Percentiles rank a stretch among this genome's conserved stretches.
These are phyloP conservation scores for Dioscorea zingiberensis DNA, from an alignment of 106 monocot genomes.

Conservation along the genomic window DNA sequence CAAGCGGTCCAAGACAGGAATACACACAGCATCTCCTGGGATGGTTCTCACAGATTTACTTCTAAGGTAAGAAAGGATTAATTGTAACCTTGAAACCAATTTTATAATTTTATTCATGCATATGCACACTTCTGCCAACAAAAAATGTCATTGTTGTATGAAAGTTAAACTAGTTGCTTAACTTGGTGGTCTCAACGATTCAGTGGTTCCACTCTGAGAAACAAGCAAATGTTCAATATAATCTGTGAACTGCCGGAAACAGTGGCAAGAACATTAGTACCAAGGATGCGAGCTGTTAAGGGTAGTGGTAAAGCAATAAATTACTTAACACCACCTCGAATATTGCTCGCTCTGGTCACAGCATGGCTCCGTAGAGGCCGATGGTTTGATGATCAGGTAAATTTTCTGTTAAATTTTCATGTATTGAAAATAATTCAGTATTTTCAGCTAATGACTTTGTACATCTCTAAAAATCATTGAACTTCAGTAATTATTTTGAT, in stretches of 20 bases:
- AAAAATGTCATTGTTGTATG: too few species aligned
- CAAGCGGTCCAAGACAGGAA: constrained; percentile 81
- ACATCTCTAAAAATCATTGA: too few species aligned
- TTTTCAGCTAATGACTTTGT: too few species aligned
- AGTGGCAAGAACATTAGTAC: constrained; percentile 88
- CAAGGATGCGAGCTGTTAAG: constrained; percentile 89
- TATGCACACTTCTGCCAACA: too few species aligned
- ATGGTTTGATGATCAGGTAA: constrained; percentile 98
- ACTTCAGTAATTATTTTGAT: too few species aligned
- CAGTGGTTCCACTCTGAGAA: constrained; percentile 84
- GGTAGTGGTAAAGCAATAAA: constrained; percentile 92
- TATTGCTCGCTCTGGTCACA: constrained; percentile 85
- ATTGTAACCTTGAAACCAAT: too few species aligned
- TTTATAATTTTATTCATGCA: too few species aligned
- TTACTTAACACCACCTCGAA: constrained; percentile 92
- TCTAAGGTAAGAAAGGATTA: constrained; percentile 45
- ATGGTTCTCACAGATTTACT: constrained; percentile 96
- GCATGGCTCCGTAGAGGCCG: constrained; percentile 92
- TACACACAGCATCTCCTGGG: constrained; percentile 97
- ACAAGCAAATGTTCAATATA: constrained; percentile 98
- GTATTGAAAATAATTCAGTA: too few species aligned
- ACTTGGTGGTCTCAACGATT: background rate
- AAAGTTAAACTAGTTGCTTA: too few species aligned
- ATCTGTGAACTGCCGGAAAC: constrained; percentile 99
- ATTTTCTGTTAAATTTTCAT: background rate